These are phyloP conservation scores for Dryas octopetala DNA, from an alignment of 306 rosid genomes.

Conservation along the genomic window DNA sequence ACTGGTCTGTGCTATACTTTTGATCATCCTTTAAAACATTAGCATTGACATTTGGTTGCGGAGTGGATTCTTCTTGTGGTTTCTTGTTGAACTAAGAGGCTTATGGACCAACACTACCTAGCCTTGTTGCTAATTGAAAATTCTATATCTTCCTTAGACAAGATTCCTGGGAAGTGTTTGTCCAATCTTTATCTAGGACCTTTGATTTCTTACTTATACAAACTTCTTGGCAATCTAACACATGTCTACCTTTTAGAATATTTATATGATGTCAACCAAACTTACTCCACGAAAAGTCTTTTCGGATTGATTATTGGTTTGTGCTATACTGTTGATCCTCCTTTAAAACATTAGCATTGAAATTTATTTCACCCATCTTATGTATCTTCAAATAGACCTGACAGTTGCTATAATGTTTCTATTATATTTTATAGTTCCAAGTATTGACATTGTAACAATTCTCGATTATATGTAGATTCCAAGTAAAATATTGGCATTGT, in stretches of 20 bases:
- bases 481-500: neutral
- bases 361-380: neutral
- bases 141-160: no score
- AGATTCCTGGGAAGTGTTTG: no score
- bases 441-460: neutral
- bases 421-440: neutral
- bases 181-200: neutral
- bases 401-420: neutral
- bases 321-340: constrained; percentile 2
- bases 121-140: no score
- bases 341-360: neutral
- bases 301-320: neutral
- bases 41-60: no score
- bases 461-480: neutral
- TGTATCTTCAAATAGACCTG: neutral
- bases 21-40: no score
- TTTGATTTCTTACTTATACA: neutral
- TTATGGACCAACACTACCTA: no score
- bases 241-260: neutral
- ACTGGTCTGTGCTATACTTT: no score
- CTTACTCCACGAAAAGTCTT: neutral
- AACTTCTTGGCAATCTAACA: neutral
- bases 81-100: no score
- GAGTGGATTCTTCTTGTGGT: no score
- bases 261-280: neutral